Evolutionary conservation across 139 green algal species (phyloP).

Genomic region (Haematococcus lacustris): DNA sequence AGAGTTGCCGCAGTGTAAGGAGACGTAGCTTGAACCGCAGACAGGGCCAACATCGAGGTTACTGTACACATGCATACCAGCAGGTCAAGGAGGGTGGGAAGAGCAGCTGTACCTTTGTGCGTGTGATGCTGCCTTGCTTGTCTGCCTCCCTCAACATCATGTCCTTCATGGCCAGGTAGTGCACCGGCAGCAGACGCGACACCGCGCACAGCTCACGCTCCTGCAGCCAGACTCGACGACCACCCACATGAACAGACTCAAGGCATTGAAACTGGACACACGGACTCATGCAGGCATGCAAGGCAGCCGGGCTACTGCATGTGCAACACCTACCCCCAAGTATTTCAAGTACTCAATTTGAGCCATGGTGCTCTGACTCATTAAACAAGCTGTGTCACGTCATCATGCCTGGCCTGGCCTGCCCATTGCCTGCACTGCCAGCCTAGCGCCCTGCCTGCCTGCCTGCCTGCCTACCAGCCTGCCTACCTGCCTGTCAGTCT

Average conservation of each 20-base stretch:
- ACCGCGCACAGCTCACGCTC: slow-evolving; percentile 60
- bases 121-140: slow-evolving; percentile 34
- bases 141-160: slow-evolving; percentile 61
- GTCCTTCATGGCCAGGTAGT: slow-evolving; percentile 83
- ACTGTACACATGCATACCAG: too few relatives aligned
- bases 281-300: too few relatives aligned
- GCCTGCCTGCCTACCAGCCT: too few relatives aligned
- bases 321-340: too few relatives aligned
- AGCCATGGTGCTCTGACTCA: neutral
- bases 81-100: too few relatives aligned
- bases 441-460: too few relatives aligned
- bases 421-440: too few relatives aligned
- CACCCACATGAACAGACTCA: neutral
- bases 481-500: too few relatives aligned
- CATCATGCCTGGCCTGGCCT: too few relatives aligned
- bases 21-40: neutral
- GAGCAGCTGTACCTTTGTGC: slow-evolving; percentile 29
- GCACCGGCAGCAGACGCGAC: slow-evolving; percentile 62
- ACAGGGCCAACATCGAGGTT: neutral
- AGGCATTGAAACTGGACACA: neutral
- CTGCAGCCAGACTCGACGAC: neutral
- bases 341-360: too few relatives aligned
- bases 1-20: too few relatives aligned
- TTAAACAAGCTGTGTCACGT: neutral
- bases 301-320: too few relatives aligned